These are phyloP conservation scores for Cairneyella variabilis DNA, from an alignment of 495 filamentous ascomycete species.

Conservation along the genomic window DNA sequence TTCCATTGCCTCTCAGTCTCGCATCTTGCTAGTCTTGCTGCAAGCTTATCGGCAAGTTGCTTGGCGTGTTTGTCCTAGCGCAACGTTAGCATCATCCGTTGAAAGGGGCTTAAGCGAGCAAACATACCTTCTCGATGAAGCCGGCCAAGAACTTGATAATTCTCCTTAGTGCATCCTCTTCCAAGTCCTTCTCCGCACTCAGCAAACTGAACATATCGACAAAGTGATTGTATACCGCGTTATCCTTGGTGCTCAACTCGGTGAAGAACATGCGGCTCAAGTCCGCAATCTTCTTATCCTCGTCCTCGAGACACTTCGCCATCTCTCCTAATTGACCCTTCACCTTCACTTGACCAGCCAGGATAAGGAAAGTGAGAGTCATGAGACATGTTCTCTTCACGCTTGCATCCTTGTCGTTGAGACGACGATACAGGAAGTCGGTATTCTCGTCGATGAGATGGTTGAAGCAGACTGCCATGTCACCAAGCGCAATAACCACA, in stretches of 20 bases:
- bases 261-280: constrained; percentile 98
- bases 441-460: constrained; percentile 99
- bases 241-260: constrained; percentile 94
- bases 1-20: constrained; percentile 96
- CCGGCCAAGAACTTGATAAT: constrained; percentile 91
- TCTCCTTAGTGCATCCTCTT: constrained; percentile 76
- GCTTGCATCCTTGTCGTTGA: constrained; percentile 81
- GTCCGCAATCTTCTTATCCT: constrained; percentile 89
- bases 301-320: constrained; percentile 97
- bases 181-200: constrained; percentile 73
- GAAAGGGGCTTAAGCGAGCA: not conserved
- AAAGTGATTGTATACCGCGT: constrained; percentile 99
- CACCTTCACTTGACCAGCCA: constrained; percentile 98
- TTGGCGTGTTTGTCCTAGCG: constrained; percentile 93
- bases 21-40: constrained; percentile 78
- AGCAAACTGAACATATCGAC: constrained; percentile 97
- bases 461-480: constrained; percentile 99
- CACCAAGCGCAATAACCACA: constrained; percentile 92
- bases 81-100: constrained; percentile 9
- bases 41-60: constrained; percentile 89
- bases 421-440: constrained; percentile 90
- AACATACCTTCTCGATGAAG: constrained; percentile 91
- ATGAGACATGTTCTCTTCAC: constrained; percentile 98
- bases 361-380: constrained; percentile 96
- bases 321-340: constrained; percentile 99